phyloP scores from a whole-genome alignment of 2,329 filamentous ascomycete genomes.

The Penicillium sp. region DNA sequence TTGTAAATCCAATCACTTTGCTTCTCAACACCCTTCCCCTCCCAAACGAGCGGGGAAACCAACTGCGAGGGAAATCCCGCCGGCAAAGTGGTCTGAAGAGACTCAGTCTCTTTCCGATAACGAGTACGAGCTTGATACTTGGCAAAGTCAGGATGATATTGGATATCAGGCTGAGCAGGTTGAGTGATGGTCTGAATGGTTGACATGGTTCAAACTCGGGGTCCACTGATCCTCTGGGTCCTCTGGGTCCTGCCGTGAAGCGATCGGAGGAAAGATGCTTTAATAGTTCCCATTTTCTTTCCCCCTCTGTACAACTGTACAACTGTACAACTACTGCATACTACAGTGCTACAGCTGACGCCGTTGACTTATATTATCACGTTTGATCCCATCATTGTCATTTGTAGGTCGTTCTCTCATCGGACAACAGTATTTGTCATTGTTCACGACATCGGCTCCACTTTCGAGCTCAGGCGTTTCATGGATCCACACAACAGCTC shows the following conservation, averaged over 20 bases:
- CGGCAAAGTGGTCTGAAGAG: constrained; percentile 29
- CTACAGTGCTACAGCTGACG: neutral
- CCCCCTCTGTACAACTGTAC: neutral
- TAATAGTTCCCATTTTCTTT: neutral
- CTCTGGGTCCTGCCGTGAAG: neutral
- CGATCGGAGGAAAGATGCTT: neutral
- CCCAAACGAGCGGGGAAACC: constrained; percentile 45
- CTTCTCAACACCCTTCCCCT: constrained; percentile 37
- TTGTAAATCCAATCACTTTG: constrained; percentile 35
- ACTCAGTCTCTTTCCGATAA: constrained; percentile 16
- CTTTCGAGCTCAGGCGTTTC: neutral
- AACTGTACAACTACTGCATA: neutral
- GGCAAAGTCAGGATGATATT: constrained; percentile 20
- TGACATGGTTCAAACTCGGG: constrained; percentile 15
- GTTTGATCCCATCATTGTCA: constrained; percentile 6
- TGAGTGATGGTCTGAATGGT: constrained; percentile 12
- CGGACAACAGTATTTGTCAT: neutral
- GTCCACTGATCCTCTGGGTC: too few relatives aligned
- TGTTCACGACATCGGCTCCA: neutral
- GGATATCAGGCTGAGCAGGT: constrained; percentile 19
- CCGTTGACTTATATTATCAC: neutral
- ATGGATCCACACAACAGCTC: neutral
- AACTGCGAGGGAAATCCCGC: constrained; percentile 41
- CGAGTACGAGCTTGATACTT: constrained; percentile 20
- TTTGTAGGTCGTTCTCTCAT: neutral